Conservation (phyloP, 495 filamentous ascomycete genomes). For the Paragyromitra xinjiangensis region DNA sequence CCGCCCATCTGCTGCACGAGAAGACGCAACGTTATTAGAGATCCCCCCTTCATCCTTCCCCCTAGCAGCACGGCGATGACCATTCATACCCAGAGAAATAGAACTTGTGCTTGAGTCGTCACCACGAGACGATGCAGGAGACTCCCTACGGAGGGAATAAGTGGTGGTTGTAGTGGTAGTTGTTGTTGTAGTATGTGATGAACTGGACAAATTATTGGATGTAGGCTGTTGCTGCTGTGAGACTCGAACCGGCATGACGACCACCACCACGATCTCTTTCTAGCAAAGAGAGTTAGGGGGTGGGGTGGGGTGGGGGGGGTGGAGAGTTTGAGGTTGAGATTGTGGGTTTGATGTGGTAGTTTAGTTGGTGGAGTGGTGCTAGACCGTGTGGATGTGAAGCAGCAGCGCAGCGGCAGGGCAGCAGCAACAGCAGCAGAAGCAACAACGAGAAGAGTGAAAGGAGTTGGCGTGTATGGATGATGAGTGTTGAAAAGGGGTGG, state of each 20-base stretch:
- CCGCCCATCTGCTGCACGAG: slow-evolving; percentile 53
- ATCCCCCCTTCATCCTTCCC: slow-evolving; percentile 46
- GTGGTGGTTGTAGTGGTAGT: slow-evolving; percentile 51
- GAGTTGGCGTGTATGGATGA: slow-evolving; percentile 47
- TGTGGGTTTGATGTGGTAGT: background rate
- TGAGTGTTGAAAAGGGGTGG: slow-evolving; percentile 46
- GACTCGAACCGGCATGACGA: slow-evolving; percentile 58
- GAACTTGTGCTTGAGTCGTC: slow-evolving; percentile 58
- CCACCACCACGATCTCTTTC: slow-evolving; percentile 39
- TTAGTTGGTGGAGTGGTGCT: background rate
- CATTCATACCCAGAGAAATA: slow-evolving; percentile 56
- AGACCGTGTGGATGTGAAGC: slow-evolving; percentile 1
- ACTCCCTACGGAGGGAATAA: slow-evolving; percentile 54
- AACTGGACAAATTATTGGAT: slow-evolving; percentile 55
- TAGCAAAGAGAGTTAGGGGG: slow-evolving; percentile 35
- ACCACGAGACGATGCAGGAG: slow-evolving; percentile 55
- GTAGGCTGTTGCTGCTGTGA: slow-evolving; percentile 56
- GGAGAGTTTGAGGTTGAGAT: slow-evolving; percentile 18
- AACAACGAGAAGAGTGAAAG: slow-evolving; percentile 40
- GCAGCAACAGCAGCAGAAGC: slow-evolving; percentile 19
- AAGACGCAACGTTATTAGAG: slow-evolving; percentile 44
- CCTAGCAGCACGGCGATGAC: slow-evolving; percentile 38
- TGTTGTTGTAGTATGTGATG: slow-evolving; percentile 47
- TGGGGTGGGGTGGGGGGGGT: background rate
- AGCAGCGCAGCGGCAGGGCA: too few relatives aligned